These are phyloP conservation scores for Dovyalis caffra DNA, from an alignment of 345 rosid species.

Conservation along the genomic window DNA sequence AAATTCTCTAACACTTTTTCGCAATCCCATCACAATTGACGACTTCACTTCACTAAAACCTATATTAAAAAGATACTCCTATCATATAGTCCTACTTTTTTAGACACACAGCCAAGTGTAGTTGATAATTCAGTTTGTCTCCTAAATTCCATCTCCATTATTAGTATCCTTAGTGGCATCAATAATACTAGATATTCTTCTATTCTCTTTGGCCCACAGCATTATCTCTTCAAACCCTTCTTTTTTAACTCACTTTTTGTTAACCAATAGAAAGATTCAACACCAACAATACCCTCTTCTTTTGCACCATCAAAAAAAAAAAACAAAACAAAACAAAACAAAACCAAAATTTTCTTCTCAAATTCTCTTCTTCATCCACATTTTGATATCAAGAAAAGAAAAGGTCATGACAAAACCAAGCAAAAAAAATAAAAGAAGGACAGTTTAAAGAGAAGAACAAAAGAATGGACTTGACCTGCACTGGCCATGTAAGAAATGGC, in stretches of 20 bases:
- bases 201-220: constrained; percentile 17
- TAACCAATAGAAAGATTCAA: constrained; percentile 1
- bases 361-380: too few species aligned
- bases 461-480: constrained; percentile 37
- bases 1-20: background rate
- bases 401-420: background rate
- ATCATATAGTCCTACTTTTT: background rate
- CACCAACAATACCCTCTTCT: too few species aligned
- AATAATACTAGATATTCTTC: constrained; percentile 14
- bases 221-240: constrained; percentile 2
- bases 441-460: background rate
- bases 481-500: constrained; percentile 57
- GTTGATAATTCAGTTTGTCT: constrained; percentile 13
- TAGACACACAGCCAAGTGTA: background rate
- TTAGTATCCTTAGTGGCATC: constrained; percentile 11
- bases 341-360: too few species aligned
- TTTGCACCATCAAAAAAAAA: background rate
- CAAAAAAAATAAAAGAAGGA: background rate
- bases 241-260: constrained; percentile 10
- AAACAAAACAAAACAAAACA: background rate
- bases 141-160: constrained; percentile 11
- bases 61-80: background rate
- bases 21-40: background rate
- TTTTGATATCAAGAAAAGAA: background rate
- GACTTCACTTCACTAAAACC: background rate